Base-by-base conservation (phyloP, 73 alveolate species). In the Paramecium tetraurelia region DNA sequence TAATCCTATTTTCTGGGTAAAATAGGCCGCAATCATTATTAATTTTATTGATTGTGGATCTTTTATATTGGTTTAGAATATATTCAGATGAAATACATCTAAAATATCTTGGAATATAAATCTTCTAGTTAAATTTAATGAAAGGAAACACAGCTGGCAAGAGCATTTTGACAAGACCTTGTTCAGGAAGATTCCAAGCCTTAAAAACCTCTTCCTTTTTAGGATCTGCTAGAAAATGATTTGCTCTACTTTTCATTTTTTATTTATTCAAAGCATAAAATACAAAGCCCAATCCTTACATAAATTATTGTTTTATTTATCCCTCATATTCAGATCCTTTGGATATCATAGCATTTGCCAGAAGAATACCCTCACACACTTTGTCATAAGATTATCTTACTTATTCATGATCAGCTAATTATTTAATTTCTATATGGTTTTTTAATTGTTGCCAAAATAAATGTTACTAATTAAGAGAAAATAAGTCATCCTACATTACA, bases 151-250 rank as follows among this genome's bases (percentile, higher is more conserved):
- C 22, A 5, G 77, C 38, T n/a, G 85, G 71, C 29, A 89, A 40
- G 1, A 83, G 40, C 7, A 38, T 11, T 70, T 89, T 89, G 11
- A 43, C 69, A 14, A 89, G 27, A 2, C 92, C 89, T 44, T 38
- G 10, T 70, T 89, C 94, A 40, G 63, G 27, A 0, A 89, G 22
- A 72, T 89, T 89, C 92, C 89, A 89, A 70, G 75, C 92, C 41
- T 89, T 38, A 29, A 70, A 69, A 8, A 72, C 90, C 4, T 70
- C 12, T 71, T 58, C 57, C 7, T 77, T 22, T 59, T 41, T 41
- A 14, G 94, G 92, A 29, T 89, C 92, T 1, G 94, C 86, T 27
- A 89, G 11, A 33, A 89, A 89, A 71, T 70, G 92, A 12, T 89
- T 44, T 41, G 94, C 94, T 50, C 87, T 89, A 16, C 57, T 71